Conservation (phyloP, 345 rosid genomes). For the Fremontodendron californicum region DNA sequence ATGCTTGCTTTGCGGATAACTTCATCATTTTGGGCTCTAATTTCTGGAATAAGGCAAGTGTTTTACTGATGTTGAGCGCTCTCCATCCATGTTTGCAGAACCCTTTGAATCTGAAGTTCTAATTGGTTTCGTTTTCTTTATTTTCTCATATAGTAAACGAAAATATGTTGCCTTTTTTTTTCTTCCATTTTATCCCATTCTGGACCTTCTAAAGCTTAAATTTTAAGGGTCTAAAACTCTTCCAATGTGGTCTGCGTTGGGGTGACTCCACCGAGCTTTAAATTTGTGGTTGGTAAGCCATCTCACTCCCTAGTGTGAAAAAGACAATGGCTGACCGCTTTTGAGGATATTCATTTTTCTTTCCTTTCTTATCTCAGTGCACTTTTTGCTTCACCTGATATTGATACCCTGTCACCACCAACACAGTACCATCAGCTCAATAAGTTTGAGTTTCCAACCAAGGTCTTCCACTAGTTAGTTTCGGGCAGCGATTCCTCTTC, state of each 20-base stretch:
- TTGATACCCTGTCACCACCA: not conserved
- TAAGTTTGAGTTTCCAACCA: not conserved
- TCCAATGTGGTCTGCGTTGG: not conserved
- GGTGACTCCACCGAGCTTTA: conserved; percentile 9
- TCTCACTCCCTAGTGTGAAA: not conserved
- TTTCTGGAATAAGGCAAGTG: too few species aligned
- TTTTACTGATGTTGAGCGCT: too few species aligned
- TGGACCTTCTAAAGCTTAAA: not conserved
- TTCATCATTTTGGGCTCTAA: not conserved
- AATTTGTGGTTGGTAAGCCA: not conserved
- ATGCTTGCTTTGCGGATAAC: not conserved
- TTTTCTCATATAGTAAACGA: not conserved
- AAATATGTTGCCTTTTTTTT: not conserved
- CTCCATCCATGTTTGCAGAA: not conserved
- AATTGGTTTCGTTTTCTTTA: not conserved
- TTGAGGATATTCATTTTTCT: not conserved
- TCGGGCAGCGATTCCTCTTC: not conserved
- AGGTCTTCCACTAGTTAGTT: too few species aligned
- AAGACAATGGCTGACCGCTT: not conserved
- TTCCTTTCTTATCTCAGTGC: not conserved
- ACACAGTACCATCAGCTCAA: not conserved
- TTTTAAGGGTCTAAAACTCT: not conserved
- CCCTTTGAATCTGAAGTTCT: not conserved
- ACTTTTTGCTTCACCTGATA: not conserved
- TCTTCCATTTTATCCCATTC: not conserved